These are phyloP conservation scores for Magnaporthales sp. DNA, from an alignment of 2,329 filamentous ascomycete species.

Conservation along the genomic window DNA sequence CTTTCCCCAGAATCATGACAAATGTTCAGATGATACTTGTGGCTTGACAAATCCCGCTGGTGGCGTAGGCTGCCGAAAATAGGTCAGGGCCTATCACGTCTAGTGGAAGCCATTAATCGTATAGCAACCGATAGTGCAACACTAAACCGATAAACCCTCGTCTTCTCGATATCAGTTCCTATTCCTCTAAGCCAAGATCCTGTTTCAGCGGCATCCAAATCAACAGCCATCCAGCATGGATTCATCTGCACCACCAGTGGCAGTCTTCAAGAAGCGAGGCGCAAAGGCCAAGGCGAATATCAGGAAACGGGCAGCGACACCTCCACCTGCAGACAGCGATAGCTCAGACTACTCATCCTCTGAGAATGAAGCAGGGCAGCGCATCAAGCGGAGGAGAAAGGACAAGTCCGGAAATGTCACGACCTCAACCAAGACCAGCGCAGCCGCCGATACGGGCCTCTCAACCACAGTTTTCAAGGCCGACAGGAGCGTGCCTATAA, in stretches of 20 bases:
- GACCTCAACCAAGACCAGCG: conserved; percentile 51
- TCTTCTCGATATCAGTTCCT: background rate
- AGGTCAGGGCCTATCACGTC: background rate
- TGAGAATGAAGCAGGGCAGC: conserved; percentile 67
- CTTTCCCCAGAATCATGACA: background rate
- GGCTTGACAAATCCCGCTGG: background rate
- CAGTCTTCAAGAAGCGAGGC: conserved; percentile 79
- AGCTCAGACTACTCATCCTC: conserved; percentile 57
- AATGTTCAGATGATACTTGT: background rate
- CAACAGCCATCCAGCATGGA: background rate
- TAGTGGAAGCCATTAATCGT: background rate
- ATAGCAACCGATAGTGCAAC: background rate
- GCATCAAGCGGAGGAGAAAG: conserved; percentile 72
- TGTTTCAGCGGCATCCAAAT: background rate
- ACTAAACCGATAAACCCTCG: background rate
- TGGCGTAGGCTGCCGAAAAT: background rate
- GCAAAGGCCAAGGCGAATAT: conserved; percentile 68
- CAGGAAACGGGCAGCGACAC: conserved; percentile 73
- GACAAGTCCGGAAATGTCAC: conserved; percentile 46
- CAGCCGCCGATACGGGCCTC: conserved; percentile 26
- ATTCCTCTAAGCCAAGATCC: background rate
- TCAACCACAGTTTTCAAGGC: conserved; percentile 48
- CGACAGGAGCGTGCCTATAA: conserved; percentile 53
- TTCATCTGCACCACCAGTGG: conserved; percentile 36
- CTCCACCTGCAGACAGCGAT: conserved; percentile 59